Conservation (phyloP, 2,329 filamentous ascomycete genomes). For the Fusarium pseudonygamai region DNA sequence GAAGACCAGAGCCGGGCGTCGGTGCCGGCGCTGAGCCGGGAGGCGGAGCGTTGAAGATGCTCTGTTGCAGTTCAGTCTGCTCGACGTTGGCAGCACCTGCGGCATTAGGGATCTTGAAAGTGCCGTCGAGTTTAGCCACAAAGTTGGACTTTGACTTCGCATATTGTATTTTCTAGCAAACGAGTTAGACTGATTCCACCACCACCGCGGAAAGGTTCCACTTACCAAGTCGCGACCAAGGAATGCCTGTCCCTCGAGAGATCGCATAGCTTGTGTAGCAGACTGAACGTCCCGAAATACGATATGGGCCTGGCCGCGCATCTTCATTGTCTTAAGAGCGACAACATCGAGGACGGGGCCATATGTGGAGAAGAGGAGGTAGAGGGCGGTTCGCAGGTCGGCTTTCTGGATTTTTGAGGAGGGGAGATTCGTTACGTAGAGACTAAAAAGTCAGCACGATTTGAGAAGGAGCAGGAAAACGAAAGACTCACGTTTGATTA, state of each 20-base stretch:
- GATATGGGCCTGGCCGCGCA: constrained; percentile 95
- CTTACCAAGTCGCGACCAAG: constrained; percentile 86
- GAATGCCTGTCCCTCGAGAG: constrained; percentile 85
- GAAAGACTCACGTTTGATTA: constrained; percentile 75
- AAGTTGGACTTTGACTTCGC: constrained; percentile 89
- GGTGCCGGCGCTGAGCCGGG: constrained; percentile 60
- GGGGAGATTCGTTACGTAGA: constrained; percentile 88
- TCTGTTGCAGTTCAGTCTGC: constrained; percentile 79
- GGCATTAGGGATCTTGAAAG: constrained; percentile 75
- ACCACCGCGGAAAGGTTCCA: constrained; percentile 25
- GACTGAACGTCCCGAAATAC: constrained; percentile 89
- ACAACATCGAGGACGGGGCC: constrained; percentile 93
- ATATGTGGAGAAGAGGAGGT: constrained; percentile 94
- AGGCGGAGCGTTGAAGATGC: constrained; percentile 77
- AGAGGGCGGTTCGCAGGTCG: constrained; percentile 86
- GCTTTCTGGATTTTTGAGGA: constrained; percentile 90
- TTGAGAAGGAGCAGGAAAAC: constrained; percentile 1
- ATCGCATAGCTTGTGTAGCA: constrained; percentile 93
- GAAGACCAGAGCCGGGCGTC: constrained; percentile 52
- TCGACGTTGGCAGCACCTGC: constrained; percentile 64
- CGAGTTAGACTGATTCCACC: constrained; percentile 4
- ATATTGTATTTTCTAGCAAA: constrained; percentile 84
- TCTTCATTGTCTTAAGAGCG: constrained; percentile 86
- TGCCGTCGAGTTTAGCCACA: constrained; percentile 90
- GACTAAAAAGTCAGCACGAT: constrained; percentile 57